Evolutionary conservation across 2,329 filamentous ascomycete species (phyloP).

Genomic region (Fusarium kyushuense): DNA sequence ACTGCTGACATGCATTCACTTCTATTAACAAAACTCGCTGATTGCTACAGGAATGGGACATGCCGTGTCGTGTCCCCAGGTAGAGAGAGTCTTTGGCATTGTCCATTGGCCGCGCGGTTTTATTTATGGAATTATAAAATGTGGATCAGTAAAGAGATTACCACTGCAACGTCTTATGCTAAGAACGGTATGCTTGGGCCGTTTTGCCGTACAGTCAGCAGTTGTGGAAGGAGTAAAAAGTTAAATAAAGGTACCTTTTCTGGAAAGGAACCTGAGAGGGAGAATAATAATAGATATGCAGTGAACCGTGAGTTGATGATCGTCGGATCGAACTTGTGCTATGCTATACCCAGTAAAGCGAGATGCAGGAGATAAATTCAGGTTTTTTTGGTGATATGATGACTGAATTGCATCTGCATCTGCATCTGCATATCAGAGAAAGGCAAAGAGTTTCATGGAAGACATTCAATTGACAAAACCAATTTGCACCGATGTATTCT

Average conservation of each 20-base stretch:
- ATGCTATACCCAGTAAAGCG: background rate
- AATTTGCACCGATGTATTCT: background rate
- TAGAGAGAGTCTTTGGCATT: background rate
- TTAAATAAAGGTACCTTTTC: background rate
- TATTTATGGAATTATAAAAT: slow-evolving; percentile 39
- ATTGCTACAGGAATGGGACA: background rate
- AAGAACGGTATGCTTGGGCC: slow-evolving; percentile 13
- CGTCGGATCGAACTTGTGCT: background rate
- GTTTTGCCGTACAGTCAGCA: slow-evolving; percentile 1
- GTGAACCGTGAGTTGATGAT: slow-evolving; percentile 5
- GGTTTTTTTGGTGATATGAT: background rate
- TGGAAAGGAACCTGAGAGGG: background rate
- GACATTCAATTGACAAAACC: background rate
- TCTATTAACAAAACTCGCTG: background rate
- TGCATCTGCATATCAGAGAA: slow-evolving; percentile 29
- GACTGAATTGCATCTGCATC: slow-evolving; percentile 16
- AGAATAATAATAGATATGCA: slow-evolving; percentile 11
- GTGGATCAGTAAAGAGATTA: slow-evolving; percentile 38
- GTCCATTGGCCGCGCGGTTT: slow-evolving; percentile 18
- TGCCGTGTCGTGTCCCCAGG: slow-evolving; percentile 11
- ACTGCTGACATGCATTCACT: slow-evolving; percentile 20
- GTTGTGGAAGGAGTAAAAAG: background rate
- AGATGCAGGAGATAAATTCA: slow-evolving; percentile 3
- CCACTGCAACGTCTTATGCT: slow-evolving; percentile 27
- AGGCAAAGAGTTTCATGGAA: slow-evolving; percentile 9